A percentile compares a stretch with the other conserved stretches of the same genome.
Evolutionary conservation across 1,139 yeast species (phyloP).

Genomic region (Lodderomyces metapsilosis): DNA sequence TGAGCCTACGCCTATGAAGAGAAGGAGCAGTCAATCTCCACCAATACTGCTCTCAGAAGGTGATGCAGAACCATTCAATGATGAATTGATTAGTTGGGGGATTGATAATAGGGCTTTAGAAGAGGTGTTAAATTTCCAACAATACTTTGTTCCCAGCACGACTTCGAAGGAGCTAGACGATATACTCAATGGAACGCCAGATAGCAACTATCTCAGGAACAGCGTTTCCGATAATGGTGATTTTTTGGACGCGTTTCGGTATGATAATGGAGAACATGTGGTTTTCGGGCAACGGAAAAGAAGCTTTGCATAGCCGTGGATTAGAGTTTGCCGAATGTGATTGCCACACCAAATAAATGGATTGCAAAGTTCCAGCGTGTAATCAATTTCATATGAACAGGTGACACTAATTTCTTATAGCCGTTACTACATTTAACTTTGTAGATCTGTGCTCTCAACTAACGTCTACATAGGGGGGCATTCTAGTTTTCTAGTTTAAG

Average conservation of each 20-base stretch:
- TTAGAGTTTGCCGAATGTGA: too few relatives aligned
- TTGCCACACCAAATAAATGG: too few relatives aligned
- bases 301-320: background rate
- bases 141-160: constrained; percentile 12
- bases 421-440: too few relatives aligned
- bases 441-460: too few relatives aligned
- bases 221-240: background rate
- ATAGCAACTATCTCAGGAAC: background rate
- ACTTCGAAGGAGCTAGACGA: constrained; percentile 8
- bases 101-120: constrained; percentile 14
- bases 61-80: constrained; percentile 10
- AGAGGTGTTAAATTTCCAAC: constrained; percentile 15
- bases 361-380: too few relatives aligned
- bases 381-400: too few relatives aligned
- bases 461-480: too few relatives aligned
- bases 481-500: too few relatives aligned
- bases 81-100: constrained; percentile 14
- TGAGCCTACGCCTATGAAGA: constrained; percentile 4
- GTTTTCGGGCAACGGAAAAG: constrained; percentile 6
- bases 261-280: constrained; percentile 11
- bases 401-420: too few relatives aligned
- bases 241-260: constrained; percentile 11
- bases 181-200: constrained; percentile 5
- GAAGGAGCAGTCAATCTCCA: background rate
- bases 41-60: constrained; percentile 10